Evolutionary conservation across 352 stramenopile species (phyloP).

Genomic region (Elongisporangium anandrum): DNA sequence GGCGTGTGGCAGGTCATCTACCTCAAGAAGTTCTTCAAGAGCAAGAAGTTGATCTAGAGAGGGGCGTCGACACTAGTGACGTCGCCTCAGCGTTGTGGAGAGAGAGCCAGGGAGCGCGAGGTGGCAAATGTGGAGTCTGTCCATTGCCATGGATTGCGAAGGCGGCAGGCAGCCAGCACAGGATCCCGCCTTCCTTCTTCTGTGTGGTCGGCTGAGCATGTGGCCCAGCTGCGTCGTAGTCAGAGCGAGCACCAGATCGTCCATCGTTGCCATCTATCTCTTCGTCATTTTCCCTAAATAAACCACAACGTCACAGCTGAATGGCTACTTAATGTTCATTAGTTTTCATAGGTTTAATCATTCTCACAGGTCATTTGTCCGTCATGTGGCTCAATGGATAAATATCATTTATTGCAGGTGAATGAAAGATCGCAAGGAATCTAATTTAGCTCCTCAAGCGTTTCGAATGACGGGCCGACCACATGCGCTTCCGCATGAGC

Average conservation of each 20-base stretch:
- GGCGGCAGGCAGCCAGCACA: background rate
- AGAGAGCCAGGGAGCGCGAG: background rate
- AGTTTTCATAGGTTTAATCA: background rate
- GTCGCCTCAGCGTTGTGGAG: constrained; percentile 2
- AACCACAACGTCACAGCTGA: background rate
- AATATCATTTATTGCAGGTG: background rate
- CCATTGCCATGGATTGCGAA: background rate
- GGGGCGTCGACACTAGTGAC: constrained; percentile 4
- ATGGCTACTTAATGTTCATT: background rate
- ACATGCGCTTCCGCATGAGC: background rate
- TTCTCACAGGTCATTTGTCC: background rate
- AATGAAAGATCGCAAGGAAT: background rate
- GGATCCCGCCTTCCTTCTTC: background rate
- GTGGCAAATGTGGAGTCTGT: background rate
- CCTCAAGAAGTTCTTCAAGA: constrained; percentile 92
- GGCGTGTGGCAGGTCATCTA: constrained; percentile 87
- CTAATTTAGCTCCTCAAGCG: background rate
- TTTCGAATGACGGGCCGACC: background rate
- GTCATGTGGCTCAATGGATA: background rate
- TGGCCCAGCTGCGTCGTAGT: background rate
- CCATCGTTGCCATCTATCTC: background rate
- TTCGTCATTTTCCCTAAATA: background rate
- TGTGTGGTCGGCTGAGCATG: background rate
- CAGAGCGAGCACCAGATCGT: background rate
- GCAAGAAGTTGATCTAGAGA: constrained; percentile 88